Conservation (phyloP, 345 rosid species). For the Lumnitzera racemosa region DNA sequence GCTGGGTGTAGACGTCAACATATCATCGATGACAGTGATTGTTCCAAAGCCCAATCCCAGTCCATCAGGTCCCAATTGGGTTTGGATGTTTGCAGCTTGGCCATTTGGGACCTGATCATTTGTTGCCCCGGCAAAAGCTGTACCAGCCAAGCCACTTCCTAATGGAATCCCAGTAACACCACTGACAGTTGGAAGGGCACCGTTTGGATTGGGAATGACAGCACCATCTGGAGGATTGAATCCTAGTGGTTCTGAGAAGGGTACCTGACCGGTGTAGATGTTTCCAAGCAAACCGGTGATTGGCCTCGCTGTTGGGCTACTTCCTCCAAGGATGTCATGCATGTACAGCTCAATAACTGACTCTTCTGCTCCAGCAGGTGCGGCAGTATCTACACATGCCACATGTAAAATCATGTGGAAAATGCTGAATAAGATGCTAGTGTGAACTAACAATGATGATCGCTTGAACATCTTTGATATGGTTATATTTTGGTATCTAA, state of each 20-base stretch:
- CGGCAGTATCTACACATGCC: constrained; percentile 34
- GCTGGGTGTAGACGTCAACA: constrained; percentile 66
- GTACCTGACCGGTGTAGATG: constrained; percentile 89
- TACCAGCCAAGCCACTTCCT: constrained; percentile 87
- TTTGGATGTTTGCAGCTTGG: constrained; percentile 21
- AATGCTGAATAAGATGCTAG: constrained; percentile 19
- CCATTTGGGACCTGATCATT: constrained; percentile 22
- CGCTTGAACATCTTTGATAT: constrained; percentile 34
- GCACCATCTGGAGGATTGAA: constrained; percentile 60
- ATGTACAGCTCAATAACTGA: constrained; percentile 70
- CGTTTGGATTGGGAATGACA: constrained; percentile 87
- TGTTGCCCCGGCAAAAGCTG: constrained; percentile 37
- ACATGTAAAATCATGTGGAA: constrained; percentile 13
- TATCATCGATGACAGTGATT: constrained; percentile 78
- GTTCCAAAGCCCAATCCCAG: constrained; percentile 84
- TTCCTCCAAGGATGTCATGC: constrained; percentile 92
- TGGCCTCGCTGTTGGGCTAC: constrained; percentile 83
- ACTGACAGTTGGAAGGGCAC: constrained; percentile 78
- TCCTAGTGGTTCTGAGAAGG: constrained; percentile 78
- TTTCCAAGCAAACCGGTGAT: constrained; percentile 91
- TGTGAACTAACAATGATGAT: constrained; percentile 20
- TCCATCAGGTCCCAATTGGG: constrained; percentile 84
- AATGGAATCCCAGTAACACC: constrained; percentile 74
- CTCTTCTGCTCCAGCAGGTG: constrained; percentile 29
- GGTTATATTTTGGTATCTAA: background rate